A percentile compares a stretch with the other conserved stretches of the same genome.
These are phyloP conservation scores for Westerdykella ornata DNA, from an alignment of 2,329 filamentous ascomycete genomes.

Conservation along the genomic window DNA sequence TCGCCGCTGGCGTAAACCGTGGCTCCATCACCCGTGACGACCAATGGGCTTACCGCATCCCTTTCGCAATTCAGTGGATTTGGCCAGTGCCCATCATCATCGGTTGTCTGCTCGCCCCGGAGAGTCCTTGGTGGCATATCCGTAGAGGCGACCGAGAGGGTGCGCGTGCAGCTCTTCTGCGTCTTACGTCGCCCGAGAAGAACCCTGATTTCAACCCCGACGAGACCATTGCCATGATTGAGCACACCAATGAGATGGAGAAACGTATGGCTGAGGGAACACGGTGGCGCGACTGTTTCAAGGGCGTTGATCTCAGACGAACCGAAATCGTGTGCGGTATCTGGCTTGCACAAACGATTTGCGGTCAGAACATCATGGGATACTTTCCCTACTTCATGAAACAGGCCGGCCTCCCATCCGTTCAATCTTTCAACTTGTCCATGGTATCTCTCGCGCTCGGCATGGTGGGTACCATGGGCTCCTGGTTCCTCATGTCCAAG, in stretches of 20 bases:
- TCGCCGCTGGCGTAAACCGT: conserved; percentile 63
- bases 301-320: conserved; percentile 64
- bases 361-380: conserved; percentile 40
- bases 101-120: conserved; percentile 60
- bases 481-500: conserved; percentile 75
- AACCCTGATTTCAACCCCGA: conserved; percentile 48
- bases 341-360: conserved; percentile 42
- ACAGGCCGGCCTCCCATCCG: conserved; percentile 39
- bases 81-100: conserved; percentile 62
- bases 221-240: conserved; percentile 75
- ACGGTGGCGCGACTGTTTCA: conserved; percentile 74
- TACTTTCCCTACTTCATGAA: conserved; percentile 45
- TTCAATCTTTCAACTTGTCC: conserved; percentile 41
- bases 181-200: conserved; percentile 55
- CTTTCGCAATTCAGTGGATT: conserved; percentile 66
- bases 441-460: conserved; percentile 55
- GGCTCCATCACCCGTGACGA: conserved; percentile 57
- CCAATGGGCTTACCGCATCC: conserved; percentile 60
- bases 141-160: conserved; percentile 56
- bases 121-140: conserved; percentile 67
- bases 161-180: conserved; percentile 57
- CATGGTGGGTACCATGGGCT: conserved; percentile 69
- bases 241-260: conserved; percentile 79
- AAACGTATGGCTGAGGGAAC: conserved; percentile 59
- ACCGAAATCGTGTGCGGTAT: conserved; percentile 59